These are phyloP conservation scores for Microbotryum silenes-acaulis DNA, from an alignment of 1,284 basidiomycete genomes.

Conservation along the genomic window DNA sequence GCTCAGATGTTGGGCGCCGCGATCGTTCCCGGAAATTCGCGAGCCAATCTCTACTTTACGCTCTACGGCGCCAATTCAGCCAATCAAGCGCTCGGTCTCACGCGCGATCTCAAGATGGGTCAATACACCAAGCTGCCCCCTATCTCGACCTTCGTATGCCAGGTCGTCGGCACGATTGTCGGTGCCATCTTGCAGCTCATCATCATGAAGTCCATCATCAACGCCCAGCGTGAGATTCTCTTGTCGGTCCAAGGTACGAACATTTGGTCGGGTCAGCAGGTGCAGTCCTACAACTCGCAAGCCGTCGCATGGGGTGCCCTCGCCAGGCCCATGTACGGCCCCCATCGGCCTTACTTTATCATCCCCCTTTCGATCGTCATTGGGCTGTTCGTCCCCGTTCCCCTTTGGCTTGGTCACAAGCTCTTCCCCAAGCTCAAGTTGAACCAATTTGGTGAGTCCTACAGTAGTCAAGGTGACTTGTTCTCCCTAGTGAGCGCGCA, in stretches of 20 bases:
- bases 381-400: constrained; percentile 51
- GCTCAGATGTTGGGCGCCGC: constrained; percentile 62
- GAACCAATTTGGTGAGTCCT: constrained; percentile 16
- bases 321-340: constrained; percentile 51
- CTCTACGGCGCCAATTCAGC: constrained; percentile 34
- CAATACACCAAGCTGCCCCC: constrained; percentile 73
- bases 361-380: constrained; percentile 39
- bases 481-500: no score
- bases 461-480: no score
- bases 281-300: constrained; percentile 53
- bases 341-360: constrained; percentile 44
- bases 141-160: constrained; percentile 58
- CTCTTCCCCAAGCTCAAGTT: constrained; percentile 45
- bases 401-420: constrained; percentile 52
- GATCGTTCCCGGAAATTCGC: constrained; percentile 55
- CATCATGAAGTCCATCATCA: constrained; percentile 52
- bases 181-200: constrained; percentile 45
- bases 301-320: constrained; percentile 60
- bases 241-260: constrained; percentile 46
- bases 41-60: constrained; percentile 50
- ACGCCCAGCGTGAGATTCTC: constrained; percentile 48
- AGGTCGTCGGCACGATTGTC: constrained; percentile 58
- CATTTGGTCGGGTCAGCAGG: constrained; percentile 48
- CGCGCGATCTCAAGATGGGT: constrained; percentile 61
- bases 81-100: constrained; percentile 49